Conservation (phyloP, 768 basidiomycete genomes). For the Antrodiella citrinella region DNA sequence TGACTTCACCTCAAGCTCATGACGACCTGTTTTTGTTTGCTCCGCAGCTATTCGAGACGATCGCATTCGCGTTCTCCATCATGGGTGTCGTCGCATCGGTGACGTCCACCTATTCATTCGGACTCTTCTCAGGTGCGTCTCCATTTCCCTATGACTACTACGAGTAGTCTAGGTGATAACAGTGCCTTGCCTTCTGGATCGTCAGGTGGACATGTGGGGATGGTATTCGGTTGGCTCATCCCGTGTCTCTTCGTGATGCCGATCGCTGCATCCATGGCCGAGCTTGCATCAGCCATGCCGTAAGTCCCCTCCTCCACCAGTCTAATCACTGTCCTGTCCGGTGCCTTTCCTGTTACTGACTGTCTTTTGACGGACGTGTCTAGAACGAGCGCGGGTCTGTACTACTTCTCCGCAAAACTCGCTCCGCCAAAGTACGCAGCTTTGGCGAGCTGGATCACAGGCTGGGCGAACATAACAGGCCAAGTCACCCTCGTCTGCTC, state of each 20-base stretch:
- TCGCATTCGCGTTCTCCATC: conserved; percentile 60
- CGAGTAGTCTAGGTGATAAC: neutral
- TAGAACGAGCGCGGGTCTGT: conserved; percentile 72
- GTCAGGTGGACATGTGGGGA: conserved; percentile 65
- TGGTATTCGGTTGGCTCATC: conserved; percentile 74
- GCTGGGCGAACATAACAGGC: conserved; percentile 71
- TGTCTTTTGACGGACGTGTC: neutral
- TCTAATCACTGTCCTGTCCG: neutral
- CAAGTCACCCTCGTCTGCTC: conserved; percentile 64
- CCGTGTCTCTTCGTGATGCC: conserved; percentile 61
- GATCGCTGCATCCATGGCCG: conserved; percentile 66
- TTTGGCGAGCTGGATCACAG: conserved; percentile 59
- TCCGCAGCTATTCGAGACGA: conserved; percentile 46
- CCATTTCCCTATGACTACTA: neutral
- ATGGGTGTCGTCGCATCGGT: conserved; percentile 71
- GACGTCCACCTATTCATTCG: conserved; percentile 58
- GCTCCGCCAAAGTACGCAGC: conserved; percentile 55
- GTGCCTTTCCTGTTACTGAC: neutral
- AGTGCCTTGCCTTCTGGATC: neutral
- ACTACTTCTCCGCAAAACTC: conserved; percentile 72
- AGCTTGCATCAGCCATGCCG: conserved; percentile 71
- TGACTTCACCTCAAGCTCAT: too few species aligned
- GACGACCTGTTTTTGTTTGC: too few species aligned
- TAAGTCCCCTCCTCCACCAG: conserved; percentile 26
- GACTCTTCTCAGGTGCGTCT: conserved; percentile 43